Evolutionary conservation across 352 stramenopile species (phyloP).

Genomic region (Globisporangium radiosum): DNA sequence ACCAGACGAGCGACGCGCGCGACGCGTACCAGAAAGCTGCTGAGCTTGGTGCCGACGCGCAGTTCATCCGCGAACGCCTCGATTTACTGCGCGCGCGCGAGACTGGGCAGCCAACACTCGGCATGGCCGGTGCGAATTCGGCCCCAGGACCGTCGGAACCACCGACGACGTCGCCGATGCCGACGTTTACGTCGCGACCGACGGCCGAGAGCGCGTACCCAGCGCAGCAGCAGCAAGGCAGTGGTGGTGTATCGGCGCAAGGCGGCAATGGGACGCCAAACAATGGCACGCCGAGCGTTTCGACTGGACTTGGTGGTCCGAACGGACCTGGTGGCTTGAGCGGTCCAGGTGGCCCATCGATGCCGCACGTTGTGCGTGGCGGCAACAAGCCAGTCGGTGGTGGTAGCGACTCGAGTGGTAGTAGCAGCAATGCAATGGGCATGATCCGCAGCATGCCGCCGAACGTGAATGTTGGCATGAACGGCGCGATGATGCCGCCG

Average conservation of each 20-base stretch:
- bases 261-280: conserved; percentile 13
- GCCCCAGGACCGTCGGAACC: conserved; percentile 73
- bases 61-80: conserved; percentile 80
- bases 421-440: conserved; percentile 27
- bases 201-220: conserved; percentile 59
- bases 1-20: conserved; percentile 84
- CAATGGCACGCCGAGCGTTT: conserved; percentile 12
- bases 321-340: conserved; percentile 2
- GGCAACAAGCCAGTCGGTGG: conserved; percentile 21
- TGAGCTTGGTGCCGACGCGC: conserved; percentile 73
- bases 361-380: conserved; percentile 11
- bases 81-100: conserved; percentile 71
- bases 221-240: conserved; percentile 17
- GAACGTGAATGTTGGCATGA: conserved; percentile 43
- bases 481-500: conserved; percentile 58
- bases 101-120: conserved; percentile 75
- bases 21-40: conserved; percentile 87
- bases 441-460: conserved; percentile 67
- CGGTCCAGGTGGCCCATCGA: conserved; percentile 3
- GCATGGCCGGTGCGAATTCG: conserved; percentile 77
- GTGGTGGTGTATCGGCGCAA: conserved; percentile 8
- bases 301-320: not conserved
- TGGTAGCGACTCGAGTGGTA: conserved; percentile 1
- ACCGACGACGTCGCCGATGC: conserved; percentile 82
- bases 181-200: conserved; percentile 67